Evolutionary conservation across 2,329 filamentous ascomycete species (phyloP).

Genomic region (Lecanosticta acicola): DNA sequence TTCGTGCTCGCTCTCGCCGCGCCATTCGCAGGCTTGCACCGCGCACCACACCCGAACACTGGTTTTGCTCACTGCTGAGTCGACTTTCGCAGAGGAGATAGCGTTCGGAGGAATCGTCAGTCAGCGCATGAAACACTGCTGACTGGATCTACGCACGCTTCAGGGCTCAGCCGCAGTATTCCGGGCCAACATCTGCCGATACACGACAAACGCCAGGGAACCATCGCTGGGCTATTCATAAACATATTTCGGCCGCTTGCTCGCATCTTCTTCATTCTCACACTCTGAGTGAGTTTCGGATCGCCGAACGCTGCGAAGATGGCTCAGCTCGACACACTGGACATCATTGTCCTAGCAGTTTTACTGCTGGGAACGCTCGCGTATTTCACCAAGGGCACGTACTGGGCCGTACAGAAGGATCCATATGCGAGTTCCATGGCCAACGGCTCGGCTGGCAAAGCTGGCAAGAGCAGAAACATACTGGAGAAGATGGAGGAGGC

Average conservation of each 20-base stretch:
- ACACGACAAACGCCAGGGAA: not conserved
- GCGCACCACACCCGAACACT: no score
- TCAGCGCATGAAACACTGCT: not conserved
- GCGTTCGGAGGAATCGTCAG: not conserved
- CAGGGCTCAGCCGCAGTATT: not conserved
- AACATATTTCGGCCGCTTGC: not conserved
- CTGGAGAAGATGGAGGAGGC: constrained; percentile 93
- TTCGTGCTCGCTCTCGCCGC: not conserved
- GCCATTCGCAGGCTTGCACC: not conserved
- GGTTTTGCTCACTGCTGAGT: not conserved
- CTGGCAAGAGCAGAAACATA: constrained; percentile 84
- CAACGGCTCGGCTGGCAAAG: constrained; percentile 61
- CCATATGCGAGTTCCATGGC: constrained; percentile 75
- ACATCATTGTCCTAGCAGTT: constrained; percentile 81
- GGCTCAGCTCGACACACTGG: constrained; percentile 94
- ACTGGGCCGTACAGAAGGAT: constrained; percentile 85
- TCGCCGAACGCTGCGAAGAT: constrained; percentile 47
- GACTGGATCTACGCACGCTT: not conserved
- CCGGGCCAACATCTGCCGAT: not conserved
- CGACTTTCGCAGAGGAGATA: not conserved
- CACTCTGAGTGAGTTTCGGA: not conserved
- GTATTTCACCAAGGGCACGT: constrained; percentile 95
- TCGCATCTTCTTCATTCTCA: no score
- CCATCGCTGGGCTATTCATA: not conserved
- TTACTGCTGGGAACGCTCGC: constrained; percentile 83